Evolutionary conservation across 2,329 filamentous ascomycete species (phyloP).

Genomic region (Venturiaceae sp.): DNA sequence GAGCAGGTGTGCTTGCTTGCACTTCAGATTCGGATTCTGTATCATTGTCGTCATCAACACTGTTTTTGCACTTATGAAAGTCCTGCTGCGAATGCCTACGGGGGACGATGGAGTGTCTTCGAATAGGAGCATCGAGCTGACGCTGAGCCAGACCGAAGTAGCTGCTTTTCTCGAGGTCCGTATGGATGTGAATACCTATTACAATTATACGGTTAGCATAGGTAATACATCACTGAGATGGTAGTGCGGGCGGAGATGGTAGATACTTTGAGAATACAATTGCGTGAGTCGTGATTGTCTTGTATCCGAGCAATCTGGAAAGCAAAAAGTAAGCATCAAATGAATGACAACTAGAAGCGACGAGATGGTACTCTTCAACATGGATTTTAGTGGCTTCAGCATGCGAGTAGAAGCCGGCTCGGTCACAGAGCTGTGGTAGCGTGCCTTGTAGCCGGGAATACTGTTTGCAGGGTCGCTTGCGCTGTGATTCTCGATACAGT

Average conservation of each 20-base stretch:
- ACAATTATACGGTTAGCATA: neutral
- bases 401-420: neutral
- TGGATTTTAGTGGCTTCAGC: neutral
- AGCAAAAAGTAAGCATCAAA: neutral
- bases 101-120: neutral
- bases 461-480: neutral
- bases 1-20: neutral
- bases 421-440: neutral
- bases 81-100: neutral
- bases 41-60: neutral
- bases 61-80: neutral
- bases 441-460: neutral
- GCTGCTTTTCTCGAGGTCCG: neutral
- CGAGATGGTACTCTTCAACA: slow-evolving; percentile 1
- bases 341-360: neutral
- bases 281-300: neutral
- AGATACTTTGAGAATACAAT: neutral
- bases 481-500: neutral
- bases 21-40: neutral
- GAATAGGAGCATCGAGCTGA: neutral
- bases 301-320: neutral
- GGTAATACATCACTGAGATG: no score
- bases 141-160: neutral
- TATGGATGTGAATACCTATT: neutral
- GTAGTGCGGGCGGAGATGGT: neutral